Percentiles rank a stretch among this genome's conserved stretches.
Conservation (phyloP, 345 rosid genomes). For the Eucalyptus erythrocorys region DNA sequence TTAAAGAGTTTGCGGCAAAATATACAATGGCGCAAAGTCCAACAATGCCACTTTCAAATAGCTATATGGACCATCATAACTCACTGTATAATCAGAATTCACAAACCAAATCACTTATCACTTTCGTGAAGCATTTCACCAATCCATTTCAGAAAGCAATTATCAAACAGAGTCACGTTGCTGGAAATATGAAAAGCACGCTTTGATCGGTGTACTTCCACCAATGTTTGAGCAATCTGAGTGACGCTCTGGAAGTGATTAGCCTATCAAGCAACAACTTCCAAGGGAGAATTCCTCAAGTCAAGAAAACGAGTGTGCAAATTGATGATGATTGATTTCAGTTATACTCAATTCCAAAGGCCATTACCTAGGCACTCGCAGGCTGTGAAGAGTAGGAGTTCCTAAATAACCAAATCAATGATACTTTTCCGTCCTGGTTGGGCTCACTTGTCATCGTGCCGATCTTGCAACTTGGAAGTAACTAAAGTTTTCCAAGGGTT, state of each 20-base stretch:
- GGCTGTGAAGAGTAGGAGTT: neutral
- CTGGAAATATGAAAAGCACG: neutral
- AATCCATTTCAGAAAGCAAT: neutral
- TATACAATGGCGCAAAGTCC: neutral
- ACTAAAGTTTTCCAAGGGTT: neutral
- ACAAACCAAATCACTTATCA: neutral
- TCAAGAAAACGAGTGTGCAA: neutral
- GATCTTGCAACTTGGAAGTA: neutral
- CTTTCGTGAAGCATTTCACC: neutral
- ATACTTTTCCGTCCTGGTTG: neutral
- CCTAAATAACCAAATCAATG: neutral
- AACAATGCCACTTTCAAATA: neutral
- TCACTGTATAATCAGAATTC: neutral
- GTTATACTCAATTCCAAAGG: neutral
- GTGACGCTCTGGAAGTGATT: neutral
- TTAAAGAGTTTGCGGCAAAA: neutral
- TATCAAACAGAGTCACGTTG: neutral
- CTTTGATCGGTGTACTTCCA: neutral
- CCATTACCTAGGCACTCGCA: neutral
- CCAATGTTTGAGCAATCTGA: neutral
- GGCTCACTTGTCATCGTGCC: neutral
- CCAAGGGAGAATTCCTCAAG: neutral
- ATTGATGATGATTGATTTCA: neutral
- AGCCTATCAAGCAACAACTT: neutral
- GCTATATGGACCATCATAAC: neutral